Evolutionary conservation across 371 early-diverging fungal genomes (phyloP).

Genomic region (Catenaria anguillulae): DNA sequence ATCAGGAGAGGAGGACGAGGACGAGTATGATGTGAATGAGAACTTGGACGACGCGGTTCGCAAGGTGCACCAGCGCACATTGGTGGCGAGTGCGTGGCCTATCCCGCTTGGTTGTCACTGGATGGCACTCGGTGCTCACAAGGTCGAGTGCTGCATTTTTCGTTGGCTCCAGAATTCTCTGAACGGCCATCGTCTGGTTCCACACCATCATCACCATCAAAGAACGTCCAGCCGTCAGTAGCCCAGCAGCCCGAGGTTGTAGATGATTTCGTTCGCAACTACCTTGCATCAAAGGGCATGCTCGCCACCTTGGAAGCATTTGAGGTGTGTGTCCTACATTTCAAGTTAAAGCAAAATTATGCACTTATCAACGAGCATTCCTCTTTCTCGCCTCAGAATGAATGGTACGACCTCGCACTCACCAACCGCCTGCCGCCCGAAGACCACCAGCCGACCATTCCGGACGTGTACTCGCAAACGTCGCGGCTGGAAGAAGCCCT

Average conservation of each 20-base stretch:
- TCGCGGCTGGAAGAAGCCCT: constrained; percentile 28
- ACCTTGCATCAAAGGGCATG: constrained; percentile 27
- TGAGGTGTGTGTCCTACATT: constrained; percentile 18
- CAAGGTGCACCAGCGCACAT: neutral
- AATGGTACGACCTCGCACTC: constrained; percentile 36
- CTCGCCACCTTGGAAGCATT: constrained; percentile 33
- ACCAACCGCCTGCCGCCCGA: constrained; percentile 20
- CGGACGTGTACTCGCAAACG: constrained; percentile 31
- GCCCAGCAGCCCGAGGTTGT: constrained; percentile 32
- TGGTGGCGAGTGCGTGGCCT: neutral
- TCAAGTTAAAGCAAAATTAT: neutral
- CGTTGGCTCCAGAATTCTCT: neutral
- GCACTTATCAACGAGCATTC: neutral
- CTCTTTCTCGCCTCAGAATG: constrained; percentile 18
- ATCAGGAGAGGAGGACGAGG: too few relatives aligned
- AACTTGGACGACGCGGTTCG: neutral
- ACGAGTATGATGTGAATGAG: neutral
- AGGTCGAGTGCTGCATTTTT: neutral
- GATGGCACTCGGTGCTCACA: neutral
- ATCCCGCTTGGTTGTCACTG: too few relatives aligned
- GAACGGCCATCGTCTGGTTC: neutral
- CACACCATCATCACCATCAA: neutral
- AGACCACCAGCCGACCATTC: constrained; percentile 22
- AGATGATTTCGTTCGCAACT: constrained; percentile 37
- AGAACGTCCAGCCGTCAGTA: constrained; percentile 15